Percentiles rank a stretch among this genome's conserved stretches.
Conservation (phyloP, 768 basidiomycete species). For the Phanerochaete sordida region DNA sequence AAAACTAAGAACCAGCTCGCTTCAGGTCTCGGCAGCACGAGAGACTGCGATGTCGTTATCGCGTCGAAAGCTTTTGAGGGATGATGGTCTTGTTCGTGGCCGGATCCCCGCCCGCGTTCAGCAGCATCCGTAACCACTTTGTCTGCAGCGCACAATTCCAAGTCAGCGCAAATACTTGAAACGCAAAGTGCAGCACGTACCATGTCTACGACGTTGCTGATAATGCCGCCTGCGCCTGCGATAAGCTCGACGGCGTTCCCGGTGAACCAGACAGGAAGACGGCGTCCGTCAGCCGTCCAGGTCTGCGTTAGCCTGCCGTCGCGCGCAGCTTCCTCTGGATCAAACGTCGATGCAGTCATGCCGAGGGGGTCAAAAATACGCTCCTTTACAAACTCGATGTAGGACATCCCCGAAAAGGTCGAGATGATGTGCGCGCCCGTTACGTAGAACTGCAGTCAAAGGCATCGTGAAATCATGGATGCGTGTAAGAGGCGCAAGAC, state of each 20-base stretch:
- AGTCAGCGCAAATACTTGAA: neutral
- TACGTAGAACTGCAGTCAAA: constrained; percentile 38
- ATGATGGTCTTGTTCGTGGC: constrained; percentile 1
- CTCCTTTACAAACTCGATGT: constrained; percentile 36
- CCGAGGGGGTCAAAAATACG: constrained; percentile 38
- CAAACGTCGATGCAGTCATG: constrained; percentile 40
- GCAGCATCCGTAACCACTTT: constrained; percentile 8
- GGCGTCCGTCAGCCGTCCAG: constrained; percentile 11
- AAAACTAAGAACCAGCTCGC: neutral
- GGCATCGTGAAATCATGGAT: neutral
- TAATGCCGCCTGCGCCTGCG: constrained; percentile 40
- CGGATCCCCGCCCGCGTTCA: constrained; percentile 9
- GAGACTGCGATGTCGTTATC: neutral
- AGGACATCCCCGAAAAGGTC: constrained; percentile 30
- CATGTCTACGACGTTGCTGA: constrained; percentile 42
- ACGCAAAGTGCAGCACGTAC: constrained; percentile 16
- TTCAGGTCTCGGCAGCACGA: neutral
- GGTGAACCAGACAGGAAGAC: constrained; percentile 30
- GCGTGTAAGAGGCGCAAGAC: neutral
- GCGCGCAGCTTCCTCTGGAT: constrained; percentile 26
- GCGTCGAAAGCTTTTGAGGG: neutral
- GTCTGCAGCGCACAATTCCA: neutral
- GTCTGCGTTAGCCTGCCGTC: constrained; percentile 31
- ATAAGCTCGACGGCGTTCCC: constrained; percentile 20
- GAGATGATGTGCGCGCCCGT: constrained; percentile 31